Base-by-base conservation (phyloP, 371 early-diverging fungal genomes). In the Syncephalis fuscata region DNA sequence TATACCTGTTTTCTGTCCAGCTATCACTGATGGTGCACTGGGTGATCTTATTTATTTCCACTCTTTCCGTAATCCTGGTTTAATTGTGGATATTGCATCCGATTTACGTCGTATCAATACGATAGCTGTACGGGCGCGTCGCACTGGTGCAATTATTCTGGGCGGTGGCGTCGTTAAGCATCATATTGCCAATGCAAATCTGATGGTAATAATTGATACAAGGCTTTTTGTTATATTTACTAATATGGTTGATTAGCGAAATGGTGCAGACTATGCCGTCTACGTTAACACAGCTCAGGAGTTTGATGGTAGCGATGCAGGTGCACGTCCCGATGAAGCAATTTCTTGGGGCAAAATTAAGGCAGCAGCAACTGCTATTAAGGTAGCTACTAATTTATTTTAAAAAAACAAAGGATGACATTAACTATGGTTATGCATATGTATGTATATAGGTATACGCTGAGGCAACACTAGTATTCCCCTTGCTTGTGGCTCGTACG, bases 11-110 rank as follows among this genome's bases (percentile, higher is more conserved):
- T 99, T 84, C 65, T 96, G 94, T 58, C 99, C 99, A 0, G 99
- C 99, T 2, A 61, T 99, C 37, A 98, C 98, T 0, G 99, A 99
- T 63, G 99, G 99, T 7, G 92, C 94, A 1, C 67, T 99, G 27
- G 99, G 99, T 25, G 99, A 99, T 66, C 97, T 99, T 91, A 78
- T 99, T 49, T 96, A 92, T 64, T 96, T 98, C 64, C 96, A 98
- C 64, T 82, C 89, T 3, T 96, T 82, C 65, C 82, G 78, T 55
- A 92, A 83, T 59, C 90, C 90, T n/a, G 88, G 90, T 0, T 66
- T 99, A 36, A 74, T 96, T 45, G 68, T 99, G 10, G 99, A 99
- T 62, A 79, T 97, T 55, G 94, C 85, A 1, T 77, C 79, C 24
- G 99, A 99, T 62, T 95, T 99, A 48, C 76, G 89, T 4, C 71